Percentiles rank a stretch among this genome's conserved stretches.
Evolutionary conservation across 768 basidiomycete genomes (phyloP).

Genomic region (Wakefieldia striispora): DNA sequence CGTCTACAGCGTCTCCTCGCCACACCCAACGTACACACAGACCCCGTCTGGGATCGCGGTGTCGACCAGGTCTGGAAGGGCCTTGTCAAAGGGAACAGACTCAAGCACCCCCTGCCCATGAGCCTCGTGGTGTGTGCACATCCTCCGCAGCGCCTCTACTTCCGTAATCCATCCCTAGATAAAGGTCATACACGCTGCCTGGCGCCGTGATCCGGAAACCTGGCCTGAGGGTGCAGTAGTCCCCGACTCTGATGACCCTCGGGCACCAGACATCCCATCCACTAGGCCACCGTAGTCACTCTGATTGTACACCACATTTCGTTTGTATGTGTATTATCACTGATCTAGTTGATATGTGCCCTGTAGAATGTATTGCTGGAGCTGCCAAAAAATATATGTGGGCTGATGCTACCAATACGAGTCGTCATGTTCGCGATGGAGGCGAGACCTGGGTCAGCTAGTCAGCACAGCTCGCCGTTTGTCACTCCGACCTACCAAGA

Average conservation of each 20-base stretch:
- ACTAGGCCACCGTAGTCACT: neutral
- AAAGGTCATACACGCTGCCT: constrained; percentile 69
- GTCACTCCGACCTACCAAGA: constrained; percentile 60
- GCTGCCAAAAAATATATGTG: constrained; percentile 34
- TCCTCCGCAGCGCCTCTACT: neutral
- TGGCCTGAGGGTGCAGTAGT: constrained; percentile 66
- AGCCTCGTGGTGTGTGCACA: constrained; percentile 51
- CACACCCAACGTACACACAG: constrained; percentile 45
- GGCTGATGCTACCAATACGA: constrained; percentile 20
- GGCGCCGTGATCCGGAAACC: constrained; percentile 67
- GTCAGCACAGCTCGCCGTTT: constrained; percentile 8
- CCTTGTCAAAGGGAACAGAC: constrained; percentile 53
- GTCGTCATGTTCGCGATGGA: constrained; percentile 62
- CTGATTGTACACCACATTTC: neutral
- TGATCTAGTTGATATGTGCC: constrained; percentile 11
- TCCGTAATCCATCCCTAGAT: constrained; percentile 43
- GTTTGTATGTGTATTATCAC: constrained; percentile 7
- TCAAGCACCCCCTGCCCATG: constrained; percentile 65
- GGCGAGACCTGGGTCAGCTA: constrained; percentile 64
- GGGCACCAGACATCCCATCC: neutral
- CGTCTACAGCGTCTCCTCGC: constrained; percentile 53
- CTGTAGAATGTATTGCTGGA: neutral
- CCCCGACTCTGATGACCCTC: constrained; percentile 61
- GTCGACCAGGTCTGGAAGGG: constrained; percentile 64
- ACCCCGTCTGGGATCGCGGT: constrained; percentile 55